Evolutionary conservation across 179 eudicot species (phyloP).

Genomic region (Amaranthus tricolor): DNA sequence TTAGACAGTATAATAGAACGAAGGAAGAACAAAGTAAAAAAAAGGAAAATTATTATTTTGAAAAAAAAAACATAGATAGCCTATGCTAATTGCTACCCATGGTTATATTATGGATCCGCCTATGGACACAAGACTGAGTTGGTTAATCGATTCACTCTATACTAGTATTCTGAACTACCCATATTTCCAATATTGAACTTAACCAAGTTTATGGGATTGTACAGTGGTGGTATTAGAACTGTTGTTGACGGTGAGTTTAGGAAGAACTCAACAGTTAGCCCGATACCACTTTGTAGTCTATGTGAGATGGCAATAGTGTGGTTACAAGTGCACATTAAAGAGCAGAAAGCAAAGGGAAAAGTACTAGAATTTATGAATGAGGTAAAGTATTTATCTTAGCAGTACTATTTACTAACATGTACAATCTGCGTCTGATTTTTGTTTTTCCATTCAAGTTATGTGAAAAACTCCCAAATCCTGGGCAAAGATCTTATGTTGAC

Average conservation of each 20-base stretch:
- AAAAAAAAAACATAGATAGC: too few relatives aligned
- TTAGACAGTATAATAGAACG: too few relatives aligned
- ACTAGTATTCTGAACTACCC: too few relatives aligned
- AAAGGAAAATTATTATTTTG: too few relatives aligned
- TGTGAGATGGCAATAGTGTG: conserved; percentile 39
- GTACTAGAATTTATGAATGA: conserved; percentile 25
- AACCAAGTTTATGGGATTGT: conserved; percentile 12
- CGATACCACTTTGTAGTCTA: conserved; percentile 30
- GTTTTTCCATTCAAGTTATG: conserved; percentile 29
- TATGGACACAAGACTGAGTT: too few relatives aligned
- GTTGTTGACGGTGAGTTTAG: not conserved
- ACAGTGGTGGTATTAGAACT: conserved; percentile 24
- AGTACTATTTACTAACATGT: not conserved
- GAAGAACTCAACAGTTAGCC: conserved; percentile 15
- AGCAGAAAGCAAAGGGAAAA: conserved; percentile 28
- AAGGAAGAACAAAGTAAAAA: too few relatives aligned
- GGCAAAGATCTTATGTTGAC: conserved; percentile 33
- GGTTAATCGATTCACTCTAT: too few relatives aligned
- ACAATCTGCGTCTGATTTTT: conserved; percentile 1
- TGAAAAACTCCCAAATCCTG: conserved; percentile 42
- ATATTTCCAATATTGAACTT: not conserved
- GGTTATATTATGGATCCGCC: too few relatives aligned
- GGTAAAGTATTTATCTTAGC: conserved; percentile 23
- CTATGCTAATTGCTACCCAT: too few relatives aligned
- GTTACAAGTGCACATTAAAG: conserved; percentile 32